phyloP scores from a whole-genome alignment of 805 yeast species.

The Saccharomycopsis olivae region DNA sequence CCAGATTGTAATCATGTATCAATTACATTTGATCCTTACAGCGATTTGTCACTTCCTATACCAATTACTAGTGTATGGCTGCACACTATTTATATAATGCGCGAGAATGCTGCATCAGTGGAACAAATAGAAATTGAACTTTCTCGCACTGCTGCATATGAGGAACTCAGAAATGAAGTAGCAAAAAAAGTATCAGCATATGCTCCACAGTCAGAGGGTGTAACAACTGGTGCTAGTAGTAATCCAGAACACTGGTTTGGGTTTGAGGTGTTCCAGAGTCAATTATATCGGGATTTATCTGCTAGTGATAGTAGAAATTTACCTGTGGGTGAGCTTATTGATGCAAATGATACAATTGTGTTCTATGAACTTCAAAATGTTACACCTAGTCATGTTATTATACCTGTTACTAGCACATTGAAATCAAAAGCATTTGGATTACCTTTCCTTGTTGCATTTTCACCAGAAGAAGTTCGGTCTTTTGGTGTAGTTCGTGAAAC shows the following conservation, averaged over 20 bases:
- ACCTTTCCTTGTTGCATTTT: slow-evolving; percentile 62
- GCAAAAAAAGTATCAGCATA: slow-evolving; percentile 47
- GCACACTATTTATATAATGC: slow-evolving; percentile 47
- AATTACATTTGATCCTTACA: slow-evolving; percentile 89
- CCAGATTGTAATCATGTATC: slow-evolving; percentile 75
- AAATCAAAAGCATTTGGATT: slow-evolving; percentile 44
- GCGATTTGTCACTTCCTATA: slow-evolving; percentile 79
- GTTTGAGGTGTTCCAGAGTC: slow-evolving; percentile 54
- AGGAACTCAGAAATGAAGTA: slow-evolving; percentile 52
- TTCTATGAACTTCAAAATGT: slow-evolving; percentile 44
- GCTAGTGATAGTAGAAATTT: slow-evolving; percentile 32
- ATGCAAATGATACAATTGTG: slow-evolving; percentile 49
- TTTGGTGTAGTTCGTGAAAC: slow-evolving; percentile 49
- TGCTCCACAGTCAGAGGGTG: slow-evolving; percentile 48
- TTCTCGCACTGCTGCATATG: slow-evolving; percentile 50
- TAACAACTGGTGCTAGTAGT: slow-evolving; percentile 35
- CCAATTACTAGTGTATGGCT: slow-evolving; percentile 72
- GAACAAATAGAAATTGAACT: slow-evolving; percentile 60
- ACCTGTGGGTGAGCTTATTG: slow-evolving; percentile 59
- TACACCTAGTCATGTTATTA: slow-evolving; percentile 34
- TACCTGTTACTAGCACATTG: slow-evolving; percentile 48
- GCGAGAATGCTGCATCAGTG: slow-evolving; percentile 40
- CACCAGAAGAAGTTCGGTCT: slow-evolving; percentile 41
- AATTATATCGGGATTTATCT: slow-evolving; percentile 59
- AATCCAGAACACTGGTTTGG: slow-evolving; percentile 29